Base-by-base conservation (phyloP, 768 basidiomycete species). In the Lactarius akahatsu region DNA sequence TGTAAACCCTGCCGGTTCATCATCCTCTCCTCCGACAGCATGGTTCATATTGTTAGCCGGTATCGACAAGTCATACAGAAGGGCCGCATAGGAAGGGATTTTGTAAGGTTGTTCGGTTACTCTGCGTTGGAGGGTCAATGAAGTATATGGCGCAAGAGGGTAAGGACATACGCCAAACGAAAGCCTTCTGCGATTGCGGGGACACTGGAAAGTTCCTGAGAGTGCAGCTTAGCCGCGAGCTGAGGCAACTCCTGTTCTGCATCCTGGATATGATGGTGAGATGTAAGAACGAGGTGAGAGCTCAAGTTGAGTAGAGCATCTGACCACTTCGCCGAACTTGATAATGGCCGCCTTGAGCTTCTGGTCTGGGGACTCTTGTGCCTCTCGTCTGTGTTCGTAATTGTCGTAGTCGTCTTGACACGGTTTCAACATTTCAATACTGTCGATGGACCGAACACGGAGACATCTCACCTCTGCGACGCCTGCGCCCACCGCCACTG, bases 41-140 rank as follows among this genome's bases (percentile, higher is more conserved):
- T 61, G 34, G 13, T 58, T 57, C 20, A 41, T 47, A 4, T 52
- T 47, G 71, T 43, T 47, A 23, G 59, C 23, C 7, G 76, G 80
- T 71, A 85, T 83, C 71, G 86, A 83, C 45, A 98, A 79, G 45
- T 87, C 77, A 26, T 88, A 83, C 57, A 97, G 81, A 20, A 98
- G 78, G 13, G 91, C 86, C 15, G 92, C 92, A 77, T 94, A 95
- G 74, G 87, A 91, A 0, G 94, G 90, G 41, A 92, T 90, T 80
- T 98, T 99, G 81, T 87, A 95, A 0, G 96, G 95, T 72, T 97
- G 91, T 77, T 98, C 93, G 0, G 90, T 93, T 61, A 93, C 86
- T 59, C 92, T 94, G 73, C 5, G 55, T 15, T n/a, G 41, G 40
- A 23, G 69, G 57, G 76, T 60, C 63, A 67, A 56, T 34, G 26